Evolutionary conservation across 75 land plant species (phyloP).

Genomic region (Azolla pinnata): DNA sequence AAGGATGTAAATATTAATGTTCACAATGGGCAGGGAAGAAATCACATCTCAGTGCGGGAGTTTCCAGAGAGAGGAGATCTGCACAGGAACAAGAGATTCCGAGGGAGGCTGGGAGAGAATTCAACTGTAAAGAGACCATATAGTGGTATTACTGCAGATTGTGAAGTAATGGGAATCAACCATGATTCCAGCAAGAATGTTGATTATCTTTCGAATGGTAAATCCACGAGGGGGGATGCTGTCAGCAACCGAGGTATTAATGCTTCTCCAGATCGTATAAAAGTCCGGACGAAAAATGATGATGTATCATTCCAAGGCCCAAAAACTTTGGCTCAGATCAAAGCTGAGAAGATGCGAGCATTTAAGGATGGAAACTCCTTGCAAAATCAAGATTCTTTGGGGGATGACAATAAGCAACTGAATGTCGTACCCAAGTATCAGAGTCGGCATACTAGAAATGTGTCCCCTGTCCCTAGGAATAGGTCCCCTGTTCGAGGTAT

Average conservation of each 20-base stretch:
- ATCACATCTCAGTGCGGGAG: neutral
- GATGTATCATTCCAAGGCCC: constrained; percentile 37
- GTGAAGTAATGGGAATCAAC: neutral
- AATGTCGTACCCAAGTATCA: no score
- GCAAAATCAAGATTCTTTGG: neutral
- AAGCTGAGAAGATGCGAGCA: constrained; percentile 33
- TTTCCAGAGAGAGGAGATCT: neutral
- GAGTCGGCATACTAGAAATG: no score
- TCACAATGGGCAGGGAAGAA: constrained; percentile 1
- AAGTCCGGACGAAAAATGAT: constrained; percentile 13
- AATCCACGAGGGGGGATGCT: no score
- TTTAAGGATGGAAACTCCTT: constrained; percentile 3
- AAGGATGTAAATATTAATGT: constrained; percentile 11
- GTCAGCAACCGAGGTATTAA: neutral
- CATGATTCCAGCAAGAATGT: neutral
- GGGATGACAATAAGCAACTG: no score
- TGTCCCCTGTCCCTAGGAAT: no score
- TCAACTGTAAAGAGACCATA: neutral
- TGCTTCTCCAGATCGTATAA: neutral
- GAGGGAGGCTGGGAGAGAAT: neutral
- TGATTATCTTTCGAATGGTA: no score
- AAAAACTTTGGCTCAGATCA: constrained; percentile 49
- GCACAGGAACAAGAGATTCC: neutral
- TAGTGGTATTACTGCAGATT: neutral
- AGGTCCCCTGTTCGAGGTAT: neutral